Conservation (phyloP, 2,329 filamentous ascomycete species). For the Whalleya microplaca region DNA sequence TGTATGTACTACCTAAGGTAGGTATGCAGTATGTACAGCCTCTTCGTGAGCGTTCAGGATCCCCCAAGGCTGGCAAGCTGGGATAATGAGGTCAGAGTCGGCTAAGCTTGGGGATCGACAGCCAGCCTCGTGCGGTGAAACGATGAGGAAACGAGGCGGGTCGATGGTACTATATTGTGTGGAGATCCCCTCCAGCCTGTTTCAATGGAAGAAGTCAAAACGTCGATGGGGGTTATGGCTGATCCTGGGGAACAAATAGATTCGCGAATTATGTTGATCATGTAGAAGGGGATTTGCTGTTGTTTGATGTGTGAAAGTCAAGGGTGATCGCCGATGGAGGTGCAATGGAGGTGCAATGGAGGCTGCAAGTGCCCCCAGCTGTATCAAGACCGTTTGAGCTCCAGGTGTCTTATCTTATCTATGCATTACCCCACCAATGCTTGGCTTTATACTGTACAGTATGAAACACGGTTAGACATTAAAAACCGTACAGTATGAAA, state of each 20-base stretch:
- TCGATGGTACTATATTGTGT: neutral
- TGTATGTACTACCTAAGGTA: too few species aligned
- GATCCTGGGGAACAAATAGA: too few species aligned
- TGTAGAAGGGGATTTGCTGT: constrained; percentile 6
- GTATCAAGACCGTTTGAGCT: constrained; percentile 37
- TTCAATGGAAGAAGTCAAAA: too few species aligned
- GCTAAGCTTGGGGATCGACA: constrained; percentile 19
- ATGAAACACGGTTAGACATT: too few species aligned
- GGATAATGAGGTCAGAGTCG: constrained; percentile 5
- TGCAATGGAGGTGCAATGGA: too few species aligned
- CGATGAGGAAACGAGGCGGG: neutral
- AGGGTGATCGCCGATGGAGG: constrained; percentile 13
- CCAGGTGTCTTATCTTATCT: neutral
- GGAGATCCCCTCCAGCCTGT: too few species aligned
- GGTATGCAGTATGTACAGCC: too few species aligned
- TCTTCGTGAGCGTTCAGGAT: neutral
- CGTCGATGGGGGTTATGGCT: neutral
- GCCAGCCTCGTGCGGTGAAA: constrained; percentile 9
- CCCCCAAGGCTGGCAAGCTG: constrained; percentile 14
- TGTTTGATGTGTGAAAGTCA: constrained; percentile 12
- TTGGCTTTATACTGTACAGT: too few species aligned
- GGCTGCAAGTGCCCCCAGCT: too few species aligned
- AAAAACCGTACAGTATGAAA: too few species aligned
- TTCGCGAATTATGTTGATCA: neutral
- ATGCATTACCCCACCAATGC: too few species aligned